phyloP scores from a whole-genome alignment of 352 stramenopile genomes.

The Phytopythium vexans region DNA sequence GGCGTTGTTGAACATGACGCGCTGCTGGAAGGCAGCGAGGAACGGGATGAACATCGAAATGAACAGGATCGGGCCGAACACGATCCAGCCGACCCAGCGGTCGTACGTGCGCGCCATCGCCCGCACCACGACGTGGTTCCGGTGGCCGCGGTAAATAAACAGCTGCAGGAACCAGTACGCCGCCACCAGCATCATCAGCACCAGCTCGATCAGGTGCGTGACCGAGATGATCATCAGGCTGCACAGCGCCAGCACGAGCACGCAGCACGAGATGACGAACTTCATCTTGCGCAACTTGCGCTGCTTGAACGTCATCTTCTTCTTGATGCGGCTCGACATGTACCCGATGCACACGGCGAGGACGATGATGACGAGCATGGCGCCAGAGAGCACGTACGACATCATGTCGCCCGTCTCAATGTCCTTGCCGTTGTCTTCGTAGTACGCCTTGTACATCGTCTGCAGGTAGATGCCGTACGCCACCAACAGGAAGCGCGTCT shows the following conservation, averaged over 20 bases:
- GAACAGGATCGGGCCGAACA: constrained; percentile 88
- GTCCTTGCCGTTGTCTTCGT: constrained; percentile 46
- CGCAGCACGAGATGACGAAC: constrained; percentile 72
- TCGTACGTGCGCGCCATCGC: constrained; percentile 70
- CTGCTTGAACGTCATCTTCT: constrained; percentile 90
- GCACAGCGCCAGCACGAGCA: constrained; percentile 57
- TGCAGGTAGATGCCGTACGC: constrained; percentile 79
- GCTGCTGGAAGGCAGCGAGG: constrained; percentile 84
- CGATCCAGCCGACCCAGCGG: constrained; percentile 81
- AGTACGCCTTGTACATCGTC: constrained; percentile 80
- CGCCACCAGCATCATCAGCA: constrained; percentile 63
- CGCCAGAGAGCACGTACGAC: constrained; percentile 59
- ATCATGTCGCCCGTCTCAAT: constrained; percentile 55
- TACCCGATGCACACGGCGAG: constrained; percentile 80
- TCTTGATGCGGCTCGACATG: constrained; percentile 80
- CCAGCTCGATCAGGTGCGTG: constrained; percentile 68
- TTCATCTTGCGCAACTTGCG: constrained; percentile 88
- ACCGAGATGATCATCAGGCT: constrained; percentile 74
- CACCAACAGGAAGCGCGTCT: constrained; percentile 74
- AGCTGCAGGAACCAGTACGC: constrained; percentile 88
- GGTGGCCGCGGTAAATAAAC: constrained; percentile 71
- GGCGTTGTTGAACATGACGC: constrained; percentile 90
- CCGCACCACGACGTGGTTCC: constrained; percentile 83
- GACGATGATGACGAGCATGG: constrained; percentile 67
- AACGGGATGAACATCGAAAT: constrained; percentile 89